These are phyloP conservation scores for Saccharomycopsis sp. DNA, from an alignment of 805 yeast species.

Conservation along the genomic window DNA sequence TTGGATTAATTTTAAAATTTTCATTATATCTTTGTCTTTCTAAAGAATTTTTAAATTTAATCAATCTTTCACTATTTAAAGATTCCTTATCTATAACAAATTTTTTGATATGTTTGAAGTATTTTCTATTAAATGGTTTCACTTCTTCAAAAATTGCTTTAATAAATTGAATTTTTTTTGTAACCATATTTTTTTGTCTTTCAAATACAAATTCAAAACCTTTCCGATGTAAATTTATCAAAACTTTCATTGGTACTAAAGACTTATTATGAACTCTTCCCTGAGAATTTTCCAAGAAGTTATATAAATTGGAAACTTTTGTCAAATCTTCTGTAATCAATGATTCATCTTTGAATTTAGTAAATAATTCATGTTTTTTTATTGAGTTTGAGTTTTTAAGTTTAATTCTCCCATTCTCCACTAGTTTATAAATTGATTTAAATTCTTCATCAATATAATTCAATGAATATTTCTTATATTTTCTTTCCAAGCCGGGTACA, in stretches of 20 bases:
- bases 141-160: conserved; percentile 1
- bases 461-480: too few relatives aligned
- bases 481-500: neutral
- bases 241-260: neutral
- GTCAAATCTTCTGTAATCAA: neutral
- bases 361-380: neutral
- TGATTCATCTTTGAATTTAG: neutral
- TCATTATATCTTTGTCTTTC: too few relatives aligned
- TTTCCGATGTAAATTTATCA: conserved; percentile 3
- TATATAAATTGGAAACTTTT: neutral
- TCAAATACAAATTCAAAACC: conserved; percentile 6
- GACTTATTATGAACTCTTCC: conserved; percentile 7
- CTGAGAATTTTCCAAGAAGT: neutral
- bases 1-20: too few relatives aligned
- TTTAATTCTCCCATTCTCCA: neutral
- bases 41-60: too few relatives aligned
- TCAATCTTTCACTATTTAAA: neutral
- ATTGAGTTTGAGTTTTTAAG: neutral
- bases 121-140: neutral
- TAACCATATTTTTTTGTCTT: conserved; percentile 11
- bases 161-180: conserved; percentile 1
- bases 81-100: neutral
- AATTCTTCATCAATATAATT: conserved; percentile 2
- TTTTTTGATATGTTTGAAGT: neutral
- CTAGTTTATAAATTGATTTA: neutral